Evolutionary conservation across 1,139 yeast genomes (phyloP).

Genomic region (Candida sanyaensis): DNA sequence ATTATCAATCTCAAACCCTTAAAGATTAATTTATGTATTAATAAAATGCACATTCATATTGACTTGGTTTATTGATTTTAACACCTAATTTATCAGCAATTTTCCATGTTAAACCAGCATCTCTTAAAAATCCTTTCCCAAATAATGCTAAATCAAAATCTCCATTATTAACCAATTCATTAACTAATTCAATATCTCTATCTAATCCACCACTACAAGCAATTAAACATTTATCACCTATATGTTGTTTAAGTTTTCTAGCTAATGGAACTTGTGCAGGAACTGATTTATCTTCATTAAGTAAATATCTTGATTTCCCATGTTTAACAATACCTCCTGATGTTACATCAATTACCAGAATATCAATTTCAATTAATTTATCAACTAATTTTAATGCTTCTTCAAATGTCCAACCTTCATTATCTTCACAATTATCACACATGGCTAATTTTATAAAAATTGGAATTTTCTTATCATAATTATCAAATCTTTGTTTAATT

Average conservation of each 20-base stretch:
- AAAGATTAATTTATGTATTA: conserved; percentile 6
- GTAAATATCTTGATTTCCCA: conserved; percentile 11
- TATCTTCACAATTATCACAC: conserved; percentile 33
- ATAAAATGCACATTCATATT: conserved; percentile 11
- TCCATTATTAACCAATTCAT: conserved; percentile 39
- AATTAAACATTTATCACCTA: conserved; percentile 40
- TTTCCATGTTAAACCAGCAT: conserved; percentile 46
- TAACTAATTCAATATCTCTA: conserved; percentile 29
- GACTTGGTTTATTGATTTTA: conserved; percentile 26
- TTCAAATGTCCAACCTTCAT: conserved; percentile 44
- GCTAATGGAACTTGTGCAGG: conserved; percentile 37
- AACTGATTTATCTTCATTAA: conserved; percentile 9
- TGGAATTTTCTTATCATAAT: conserved; percentile 27
- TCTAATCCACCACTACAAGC: conserved; percentile 50
- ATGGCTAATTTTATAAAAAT: conserved; percentile 47
- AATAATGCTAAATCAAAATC: conserved; percentile 48
- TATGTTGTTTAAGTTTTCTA: conserved; percentile 38
- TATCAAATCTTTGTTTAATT: conserved; percentile 29
- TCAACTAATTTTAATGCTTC: conserved; percentile 46
- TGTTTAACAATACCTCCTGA: conserved; percentile 50
- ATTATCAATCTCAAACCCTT: conserved; percentile 24
- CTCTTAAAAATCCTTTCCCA: conserved; percentile 45
- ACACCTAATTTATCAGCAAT: conserved; percentile 52
- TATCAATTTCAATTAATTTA: conserved; percentile 41
- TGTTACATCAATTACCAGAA: conserved; percentile 51